Evolutionary conservation across 306 rosid genomes (phyloP), one percentile per base, ranked within the genome.

Genomic region (Neltuma alba): DNA sequence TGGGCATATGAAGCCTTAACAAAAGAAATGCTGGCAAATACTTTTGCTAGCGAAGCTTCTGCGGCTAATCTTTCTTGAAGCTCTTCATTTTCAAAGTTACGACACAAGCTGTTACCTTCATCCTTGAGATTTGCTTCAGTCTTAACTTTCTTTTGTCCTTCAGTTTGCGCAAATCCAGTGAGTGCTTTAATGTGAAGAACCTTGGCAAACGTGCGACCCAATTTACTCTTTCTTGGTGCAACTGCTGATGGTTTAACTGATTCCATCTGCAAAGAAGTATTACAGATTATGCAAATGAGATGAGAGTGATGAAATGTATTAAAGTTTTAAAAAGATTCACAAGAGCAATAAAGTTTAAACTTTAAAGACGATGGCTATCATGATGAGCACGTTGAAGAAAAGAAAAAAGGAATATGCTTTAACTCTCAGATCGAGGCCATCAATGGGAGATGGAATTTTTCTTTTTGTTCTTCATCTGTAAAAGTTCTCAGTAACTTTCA

Each of bases 1-100:
- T 92, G 86, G 1, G 98, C 99, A 86, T 95, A 95, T 6, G 96
- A 83, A 77, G 92, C 94, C 82, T 95, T 95, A 6, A 92, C 84
- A 3, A 88, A 65, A 30, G 99, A 89, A 82, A 90, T 58, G 48
- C 87, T 83, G 3, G 98, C 99, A 68, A 95, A 95, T 9, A 91
- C 77, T 82, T 88, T 90, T 1, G 97, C 97, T 3, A 91, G 79
- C n/a, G 87, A 78, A 41, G 95, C 95, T 75, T 92, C 91, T 50
- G 83, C 62, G 50, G 90, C 93, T 11, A 81, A 45, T 73, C 81
- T 87, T 55, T 94, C 92, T 40, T 85, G 88, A 78, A 82, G 74
- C 87, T 92, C 92, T 66, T 91, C 97, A 54, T 85, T 85, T 25
- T 79, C 89, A 21, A 34, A 45, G 61, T 66, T 76, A 78, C 74